phyloP scores from a whole-genome alignment of 257 asterid species.

The Petunia axillaris region DNA sequence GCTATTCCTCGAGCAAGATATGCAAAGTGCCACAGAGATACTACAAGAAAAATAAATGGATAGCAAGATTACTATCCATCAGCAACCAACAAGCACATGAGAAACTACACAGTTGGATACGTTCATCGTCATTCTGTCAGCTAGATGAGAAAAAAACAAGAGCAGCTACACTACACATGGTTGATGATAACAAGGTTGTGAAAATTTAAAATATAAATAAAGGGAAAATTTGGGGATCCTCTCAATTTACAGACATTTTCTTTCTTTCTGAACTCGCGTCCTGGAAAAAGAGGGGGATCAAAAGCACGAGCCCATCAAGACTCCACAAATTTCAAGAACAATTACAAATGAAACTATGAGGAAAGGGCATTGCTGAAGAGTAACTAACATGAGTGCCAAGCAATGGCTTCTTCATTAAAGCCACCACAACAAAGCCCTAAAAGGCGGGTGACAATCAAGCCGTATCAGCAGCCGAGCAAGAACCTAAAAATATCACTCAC shows the following conservation, averaged over 20 bases:
- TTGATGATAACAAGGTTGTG: conserved; percentile 17
- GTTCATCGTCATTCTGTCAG: background rate
- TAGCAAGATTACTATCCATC: background rate
- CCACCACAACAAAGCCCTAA: conserved; percentile 31
- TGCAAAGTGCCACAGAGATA: background rate
- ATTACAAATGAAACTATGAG: conserved; percentile 22
- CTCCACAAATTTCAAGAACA: conserved; percentile 25
- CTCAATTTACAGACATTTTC: conserved; percentile 53
- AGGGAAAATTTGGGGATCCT: conserved; percentile 34
- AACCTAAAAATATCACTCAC: conserved; percentile 67
- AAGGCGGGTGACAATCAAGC: conserved; percentile 24
- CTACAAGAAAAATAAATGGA: background rate
- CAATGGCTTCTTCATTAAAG: conserved; percentile 22
- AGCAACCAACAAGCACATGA: background rate
- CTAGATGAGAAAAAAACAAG: background rate
- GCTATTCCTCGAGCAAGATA: background rate
- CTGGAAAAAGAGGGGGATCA: conserved; percentile 37
- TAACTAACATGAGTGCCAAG: conserved; percentile 26
- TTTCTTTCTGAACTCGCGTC: conserved; percentile 36
- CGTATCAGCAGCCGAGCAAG: conserved; percentile 54
- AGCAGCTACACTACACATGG: conserved; percentile 20
- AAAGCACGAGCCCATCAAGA: conserved; percentile 34
- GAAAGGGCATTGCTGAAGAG: conserved; percentile 27
- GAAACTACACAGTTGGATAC: conserved; percentile 13
- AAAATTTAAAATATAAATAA: conserved; percentile 24